Conservation (phyloP, 371 early-diverging fungal species). For the Mucor lusitanicus region DNA sequence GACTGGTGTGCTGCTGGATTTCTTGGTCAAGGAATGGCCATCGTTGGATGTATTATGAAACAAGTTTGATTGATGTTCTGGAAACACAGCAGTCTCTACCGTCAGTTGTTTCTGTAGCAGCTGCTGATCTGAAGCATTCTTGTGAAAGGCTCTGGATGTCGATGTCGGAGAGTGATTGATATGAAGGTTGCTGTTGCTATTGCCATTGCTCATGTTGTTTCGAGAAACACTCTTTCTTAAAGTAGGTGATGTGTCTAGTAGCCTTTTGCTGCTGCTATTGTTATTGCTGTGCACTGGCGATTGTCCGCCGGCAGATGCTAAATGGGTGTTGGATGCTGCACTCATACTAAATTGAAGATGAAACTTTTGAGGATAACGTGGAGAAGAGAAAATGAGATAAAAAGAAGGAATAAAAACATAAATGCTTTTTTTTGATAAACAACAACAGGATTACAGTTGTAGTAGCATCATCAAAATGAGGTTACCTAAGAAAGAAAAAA, state of each 20-base stretch:
- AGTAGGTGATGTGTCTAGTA: background rate
- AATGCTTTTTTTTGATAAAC: background rate
- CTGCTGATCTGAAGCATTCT: background rate
- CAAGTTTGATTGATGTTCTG: constrained; percentile 13
- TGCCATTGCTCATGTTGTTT: background rate
- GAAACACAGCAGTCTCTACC: constrained; percentile 20
- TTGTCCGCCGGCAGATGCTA: background rate
- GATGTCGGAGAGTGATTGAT: background rate
- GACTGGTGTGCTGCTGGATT: constrained; percentile 5
- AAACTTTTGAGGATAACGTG: background rate
- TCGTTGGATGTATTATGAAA: background rate
- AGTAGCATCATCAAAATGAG: background rate
- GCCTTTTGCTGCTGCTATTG: background rate
- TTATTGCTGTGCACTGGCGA: background rate
- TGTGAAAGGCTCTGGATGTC: constrained; percentile 1
- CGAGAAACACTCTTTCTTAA: constrained; percentile 16
- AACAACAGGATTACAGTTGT: background rate
- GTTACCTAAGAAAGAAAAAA: background rate
- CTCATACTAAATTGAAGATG: background rate
- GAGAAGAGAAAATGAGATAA: background rate
- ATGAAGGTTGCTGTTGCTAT: background rate
- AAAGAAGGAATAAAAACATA: background rate
- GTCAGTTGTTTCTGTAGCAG: constrained; percentile 2
- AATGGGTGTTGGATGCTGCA: background rate
- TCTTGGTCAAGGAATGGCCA: background rate